Evolutionary conservation across 2,329 filamentous ascomycete species (phyloP).

Genomic region (Aspergillus neoniger): DNA sequence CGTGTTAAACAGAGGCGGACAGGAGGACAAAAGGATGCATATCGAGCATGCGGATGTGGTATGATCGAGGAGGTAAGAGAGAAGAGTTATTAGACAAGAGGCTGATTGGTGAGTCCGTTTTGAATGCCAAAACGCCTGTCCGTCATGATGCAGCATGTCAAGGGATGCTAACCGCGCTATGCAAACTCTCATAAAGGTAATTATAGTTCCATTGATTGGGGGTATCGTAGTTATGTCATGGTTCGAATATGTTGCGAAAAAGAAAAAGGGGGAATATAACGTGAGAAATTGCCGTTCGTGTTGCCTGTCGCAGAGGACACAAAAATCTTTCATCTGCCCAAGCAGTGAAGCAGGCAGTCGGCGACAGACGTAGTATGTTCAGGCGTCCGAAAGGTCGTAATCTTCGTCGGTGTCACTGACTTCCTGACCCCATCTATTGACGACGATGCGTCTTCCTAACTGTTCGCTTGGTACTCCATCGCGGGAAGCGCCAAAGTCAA

Average conservation of each 20-base stretch:
- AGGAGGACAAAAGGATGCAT: background rate
- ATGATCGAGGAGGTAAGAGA: slow-evolving; percentile 4
- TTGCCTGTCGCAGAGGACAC: background rate
- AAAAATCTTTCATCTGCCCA: background rate
- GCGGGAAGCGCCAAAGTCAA: slow-evolving; percentile 92
- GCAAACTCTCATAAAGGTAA: slow-evolving; percentile 36
- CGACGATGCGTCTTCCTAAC: slow-evolving; percentile 72
- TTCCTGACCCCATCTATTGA: slow-evolving; percentile 45
- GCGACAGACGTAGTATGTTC: background rate
- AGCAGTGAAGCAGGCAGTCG: background rate
- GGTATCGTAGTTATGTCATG: slow-evolving; percentile 40
- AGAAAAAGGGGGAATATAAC: slow-evolving; percentile 11
- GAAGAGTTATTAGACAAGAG: slow-evolving; percentile 7
- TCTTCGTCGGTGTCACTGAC: slow-evolving; percentile 37
- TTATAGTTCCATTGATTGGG: slow-evolving; percentile 33
- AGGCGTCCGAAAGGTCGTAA: slow-evolving; percentile 32
- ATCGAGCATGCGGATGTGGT: slow-evolving; percentile 4
- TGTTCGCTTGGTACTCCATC: slow-evolving; percentile 79
- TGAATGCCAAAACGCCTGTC: slow-evolving; percentile 37
- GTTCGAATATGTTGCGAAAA: slow-evolving; percentile 22
- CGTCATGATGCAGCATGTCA: slow-evolving; percentile 38
- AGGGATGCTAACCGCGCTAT: slow-evolving; percentile 43
- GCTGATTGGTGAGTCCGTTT: slow-evolving; percentile 12
- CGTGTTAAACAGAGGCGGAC: background rate
- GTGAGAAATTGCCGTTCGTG: slow-evolving; percentile 7